phyloP scores from a whole-genome alignment of 2,329 filamentous ascomycete species.

The Chrysosporium keratinophilum region DNA sequence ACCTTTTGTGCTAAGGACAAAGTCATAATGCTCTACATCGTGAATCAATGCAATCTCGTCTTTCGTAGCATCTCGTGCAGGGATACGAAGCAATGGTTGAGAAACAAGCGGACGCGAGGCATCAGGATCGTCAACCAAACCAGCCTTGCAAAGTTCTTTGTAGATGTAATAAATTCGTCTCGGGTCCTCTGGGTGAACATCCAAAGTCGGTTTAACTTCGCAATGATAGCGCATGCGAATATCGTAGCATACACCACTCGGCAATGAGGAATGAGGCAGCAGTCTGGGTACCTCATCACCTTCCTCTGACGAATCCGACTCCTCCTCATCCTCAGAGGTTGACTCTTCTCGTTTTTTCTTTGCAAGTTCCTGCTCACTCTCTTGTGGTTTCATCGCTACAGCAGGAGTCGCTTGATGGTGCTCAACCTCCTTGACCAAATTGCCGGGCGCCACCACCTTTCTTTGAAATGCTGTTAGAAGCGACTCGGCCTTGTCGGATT shows the following conservation, averaged over 20 bases:
- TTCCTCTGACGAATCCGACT: constrained; percentile 34
- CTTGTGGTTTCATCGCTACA: not conserved
- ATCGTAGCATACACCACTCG: constrained; percentile 80
- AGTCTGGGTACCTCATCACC: constrained; percentile 31
- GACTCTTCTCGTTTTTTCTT: constrained; percentile 1
- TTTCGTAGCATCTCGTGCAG: constrained; percentile 62
- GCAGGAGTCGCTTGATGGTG: constrained; percentile 8
- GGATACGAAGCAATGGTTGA: constrained; percentile 57
- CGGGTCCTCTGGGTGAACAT: constrained; percentile 90
- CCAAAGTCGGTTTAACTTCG: constrained; percentile 58
- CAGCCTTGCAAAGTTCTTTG: constrained; percentile 71
- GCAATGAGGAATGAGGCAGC: constrained; percentile 42
- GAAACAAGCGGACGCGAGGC: constrained; percentile 40
- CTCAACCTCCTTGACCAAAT: constrained; percentile 14
- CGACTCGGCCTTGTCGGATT: constrained; percentile 6
- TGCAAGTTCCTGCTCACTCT: constrained; percentile 14
- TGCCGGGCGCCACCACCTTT: constrained; percentile 17
- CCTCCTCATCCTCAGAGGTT: constrained; percentile 18
- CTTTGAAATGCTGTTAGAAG: constrained; percentile 16
- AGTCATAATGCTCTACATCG: constrained; percentile 62
- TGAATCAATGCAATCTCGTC: constrained; percentile 77
- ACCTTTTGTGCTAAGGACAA: constrained; percentile 54
- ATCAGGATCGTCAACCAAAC: constrained; percentile 58
- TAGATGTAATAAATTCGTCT: constrained; percentile 88
- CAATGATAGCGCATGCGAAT: constrained; percentile 92